Evolutionary conservation across 345 rosid genomes (phyloP).

Genomic region (Anacardium occidentale): DNA sequence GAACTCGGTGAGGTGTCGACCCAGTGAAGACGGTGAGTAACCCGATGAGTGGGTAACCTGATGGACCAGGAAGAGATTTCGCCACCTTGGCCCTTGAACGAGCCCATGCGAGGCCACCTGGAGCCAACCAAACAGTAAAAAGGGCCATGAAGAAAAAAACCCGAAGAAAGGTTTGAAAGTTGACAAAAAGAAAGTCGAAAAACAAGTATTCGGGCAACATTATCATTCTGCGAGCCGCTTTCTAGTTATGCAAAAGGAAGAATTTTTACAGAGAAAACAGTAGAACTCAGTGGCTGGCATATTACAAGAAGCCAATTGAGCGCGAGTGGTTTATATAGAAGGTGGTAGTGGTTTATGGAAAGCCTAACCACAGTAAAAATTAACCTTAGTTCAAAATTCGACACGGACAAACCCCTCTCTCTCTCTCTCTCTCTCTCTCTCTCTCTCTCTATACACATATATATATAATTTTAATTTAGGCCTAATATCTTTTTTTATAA

Average conservation of each 20-base stretch:
- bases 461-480: background rate
- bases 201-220: constrained; percentile 28
- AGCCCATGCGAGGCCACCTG: constrained; percentile 74
- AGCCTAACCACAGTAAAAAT: constrained; percentile 5
- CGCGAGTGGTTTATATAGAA: constrained; percentile 35
- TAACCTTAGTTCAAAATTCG: constrained; percentile 11
- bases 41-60: constrained; percentile 54
- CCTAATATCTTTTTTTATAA: too few species aligned
- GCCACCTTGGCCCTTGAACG: constrained; percentile 18
- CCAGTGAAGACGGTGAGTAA: constrained; percentile 38
- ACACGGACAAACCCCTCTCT: too few species aligned
- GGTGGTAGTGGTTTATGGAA: constrained; percentile 7
- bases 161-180: constrained; percentile 25
- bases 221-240: background rate
- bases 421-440: too few species aligned
- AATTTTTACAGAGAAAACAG: constrained; percentile 5
- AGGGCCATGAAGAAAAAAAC: constrained; percentile 23
- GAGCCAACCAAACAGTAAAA: constrained; percentile 43
- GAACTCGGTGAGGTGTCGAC: constrained; percentile 51
- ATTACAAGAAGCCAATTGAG: constrained; percentile 16
- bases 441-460: background rate
- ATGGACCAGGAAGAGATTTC: constrained; percentile 54
- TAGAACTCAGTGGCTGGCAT: background rate
- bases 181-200: constrained; percentile 8
- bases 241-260: too few species aligned